Conservation (phyloP, 1,284 basidiomycete species). For the Porphyrellus sp. region DNA sequence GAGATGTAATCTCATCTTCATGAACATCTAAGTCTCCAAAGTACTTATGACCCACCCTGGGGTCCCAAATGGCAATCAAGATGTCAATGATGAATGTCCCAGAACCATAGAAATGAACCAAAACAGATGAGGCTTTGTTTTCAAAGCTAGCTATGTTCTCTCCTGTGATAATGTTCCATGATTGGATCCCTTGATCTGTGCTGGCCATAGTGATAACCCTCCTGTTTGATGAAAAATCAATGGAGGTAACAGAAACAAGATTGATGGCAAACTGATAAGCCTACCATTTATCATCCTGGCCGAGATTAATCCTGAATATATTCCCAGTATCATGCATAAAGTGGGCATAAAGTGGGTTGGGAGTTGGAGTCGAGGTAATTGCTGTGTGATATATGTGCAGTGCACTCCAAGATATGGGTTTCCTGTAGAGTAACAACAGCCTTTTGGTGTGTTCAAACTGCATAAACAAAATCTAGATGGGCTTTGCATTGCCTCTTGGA, state of each 20-base stretch:
- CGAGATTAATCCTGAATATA: conserved; percentile 2
- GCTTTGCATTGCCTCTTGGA: no score
- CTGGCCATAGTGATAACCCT: conserved; percentile 19
- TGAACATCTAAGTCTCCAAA: conserved; percentile 21
- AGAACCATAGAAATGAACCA: conserved; percentile 29
- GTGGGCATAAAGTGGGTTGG: conserved; percentile 3
- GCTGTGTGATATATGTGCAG: conserved; percentile 21
- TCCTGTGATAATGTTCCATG: conserved; percentile 24
- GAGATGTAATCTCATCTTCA: conserved; percentile 11
- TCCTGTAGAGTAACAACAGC: conserved; percentile 22
- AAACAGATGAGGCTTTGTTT: conserved; percentile 5
- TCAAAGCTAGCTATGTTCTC: conserved; percentile 25
- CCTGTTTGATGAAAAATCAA: conserved; percentile 19
- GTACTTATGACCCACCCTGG: conserved; percentile 23
- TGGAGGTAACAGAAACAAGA: no score
- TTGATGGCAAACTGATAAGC: conserved; percentile 8
- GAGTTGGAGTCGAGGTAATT: neutral
- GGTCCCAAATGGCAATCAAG: conserved; percentile 25
- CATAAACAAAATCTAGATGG: no score
- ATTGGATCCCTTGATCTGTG: conserved; percentile 19
- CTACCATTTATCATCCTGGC: no score
- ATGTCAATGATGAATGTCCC: conserved; percentile 19
- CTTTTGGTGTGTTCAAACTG: no score
- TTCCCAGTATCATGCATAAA: conserved; percentile 15
- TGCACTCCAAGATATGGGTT: conserved; percentile 24